phyloP scores from a whole-genome alignment of 306 rosid species.

The Calophaca sinica region DNA sequence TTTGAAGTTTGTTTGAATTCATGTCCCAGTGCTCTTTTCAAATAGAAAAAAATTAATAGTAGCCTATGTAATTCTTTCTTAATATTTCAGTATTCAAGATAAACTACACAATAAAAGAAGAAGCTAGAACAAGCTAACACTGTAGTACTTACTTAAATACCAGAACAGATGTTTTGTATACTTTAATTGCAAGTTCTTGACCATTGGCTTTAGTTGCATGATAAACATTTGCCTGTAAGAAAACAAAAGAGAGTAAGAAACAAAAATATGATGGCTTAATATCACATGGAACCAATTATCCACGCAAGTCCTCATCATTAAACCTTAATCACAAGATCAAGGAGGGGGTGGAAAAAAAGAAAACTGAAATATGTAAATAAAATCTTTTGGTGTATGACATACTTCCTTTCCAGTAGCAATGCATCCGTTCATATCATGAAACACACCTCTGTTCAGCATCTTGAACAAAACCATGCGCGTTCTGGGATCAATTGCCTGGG shows the following conservation, averaged over 20 bases:
- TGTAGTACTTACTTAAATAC: slow-evolving; percentile 74
- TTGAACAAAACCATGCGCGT: slow-evolving; percentile 89
- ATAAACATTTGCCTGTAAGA: slow-evolving; percentile 89
- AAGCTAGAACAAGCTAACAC: slow-evolving; percentile 39
- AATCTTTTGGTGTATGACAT: slow-evolving; percentile 43
- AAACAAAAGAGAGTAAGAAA: slow-evolving; percentile 25
- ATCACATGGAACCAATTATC: slow-evolving; percentile 25
- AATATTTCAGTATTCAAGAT: background rate
- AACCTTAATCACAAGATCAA: slow-evolving; percentile 29
- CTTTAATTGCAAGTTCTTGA: slow-evolving; percentile 82
- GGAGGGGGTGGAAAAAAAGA: background rate
- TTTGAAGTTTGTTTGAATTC: background rate
- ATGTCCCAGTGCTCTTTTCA: background rate
- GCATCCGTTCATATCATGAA: slow-evolving; percentile 92
- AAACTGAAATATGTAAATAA: slow-evolving; percentile 5
- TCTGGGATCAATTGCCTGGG: slow-evolving; percentile 94
- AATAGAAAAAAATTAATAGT: background rate
- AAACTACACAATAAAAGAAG: background rate
- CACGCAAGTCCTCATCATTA: slow-evolving; percentile 21
- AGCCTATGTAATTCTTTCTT: background rate
- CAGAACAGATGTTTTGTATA: slow-evolving; percentile 89
- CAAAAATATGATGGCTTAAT: slow-evolving; percentile 17
- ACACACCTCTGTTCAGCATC: slow-evolving; percentile 88
- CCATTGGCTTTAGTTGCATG: slow-evolving; percentile 90
- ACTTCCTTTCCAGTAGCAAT: slow-evolving; percentile 95